Base-by-base conservation (phyloP, 108 stramenopile genomes). In the Skeletonema tropicum region DNA sequence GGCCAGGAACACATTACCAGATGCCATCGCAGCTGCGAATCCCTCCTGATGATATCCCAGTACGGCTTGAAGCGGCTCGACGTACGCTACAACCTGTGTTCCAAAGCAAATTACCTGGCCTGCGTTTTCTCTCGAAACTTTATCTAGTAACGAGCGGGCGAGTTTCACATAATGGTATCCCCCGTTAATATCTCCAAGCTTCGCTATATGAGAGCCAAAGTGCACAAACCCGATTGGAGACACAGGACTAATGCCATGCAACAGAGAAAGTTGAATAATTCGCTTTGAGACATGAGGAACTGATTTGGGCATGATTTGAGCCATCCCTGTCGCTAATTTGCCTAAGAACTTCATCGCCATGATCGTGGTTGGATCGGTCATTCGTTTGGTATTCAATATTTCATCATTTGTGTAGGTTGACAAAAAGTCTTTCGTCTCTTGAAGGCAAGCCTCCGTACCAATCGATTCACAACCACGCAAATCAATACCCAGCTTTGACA, bases 211-310 rank as follows among this genome's bases (percentile, higher is more conserved):
- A 35, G 35, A 35, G 35, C 35, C 35, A 35, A 35, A 35, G 35
- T 35, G 6, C 35, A 35, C 35, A 35, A 70, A 70, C 14, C 38
- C 69, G 3, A 70, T 59, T 19, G 69, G 55, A 11, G 69, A 70
- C 52, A 58, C 49, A 9, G 57, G 57, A n/a, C 36, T 58, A 32
- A 70, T 57, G 10, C 69, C 69, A 21, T 57, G 30, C 2, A 2
- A 29, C 2, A 29, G 2, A 1, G 26, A 29, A 29, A 29, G 26
- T 29, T 29, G 26, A 29, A 38, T 23, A 31, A 70, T 70, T 59
- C 38, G 36, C n/a, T 58, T 26, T 4, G 57, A 23, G 0, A 59
- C 35, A 35, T 35, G 8, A 6, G 35, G 35, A 35, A 8, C 35
- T 35, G 35, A 35, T 35, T 35, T 35, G 35, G 35, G 35, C 35